Evolutionary conservation across 352 stramenopile genomes (phyloP), one percentile per base, ranked within the genome.

Genomic region (Globisporangium splendens): DNA sequence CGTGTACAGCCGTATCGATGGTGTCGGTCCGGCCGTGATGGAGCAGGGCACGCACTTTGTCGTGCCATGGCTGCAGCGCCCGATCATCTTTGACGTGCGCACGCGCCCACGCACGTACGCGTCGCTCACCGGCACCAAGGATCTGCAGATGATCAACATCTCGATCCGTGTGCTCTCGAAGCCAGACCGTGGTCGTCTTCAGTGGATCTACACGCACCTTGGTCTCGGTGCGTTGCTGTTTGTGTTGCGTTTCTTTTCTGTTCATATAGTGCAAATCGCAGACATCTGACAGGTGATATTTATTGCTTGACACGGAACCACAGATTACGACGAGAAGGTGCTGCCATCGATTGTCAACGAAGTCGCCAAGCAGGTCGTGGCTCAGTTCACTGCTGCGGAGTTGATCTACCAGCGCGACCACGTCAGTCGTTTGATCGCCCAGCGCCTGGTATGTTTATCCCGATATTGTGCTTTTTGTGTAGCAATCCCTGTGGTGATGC

Each of bases 121-220:
- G 55, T 96, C 89, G 62, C 71, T 96, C 18, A 96, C 88, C 61
- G 90, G 90, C 66, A 96, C 85, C 44, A 98, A 98, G 84, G 97
- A 99, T 81, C 81, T 99, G 65, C 97, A 99, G 83, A 99, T 99
- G 96, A 98, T 99, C 62, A 99, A 98, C 68, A 98, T 99, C 63
- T 97, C 92, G 11, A 95, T 99, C 68, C 96, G 97, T 95, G 97
- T 99, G 52, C 88, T 99, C 62, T 98, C 96, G 70, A 97, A 98
- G 71, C 97, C 97, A 7, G 82, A 98, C 79, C 85, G 88, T 18
- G 71, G 73, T 49, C 75, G 95, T 57, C 83, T 99, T 41, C 95
- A 98, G 55, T 98, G 91, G 88, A 98, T 99, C 66, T 99, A 99
- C 81, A 95, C 89, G 65, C 79, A 96, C 68, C 82, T 99, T 33